phyloP scores from a whole-genome alignment of 768 basidiomycete genomes.

The Suillus decipiens region DNA sequence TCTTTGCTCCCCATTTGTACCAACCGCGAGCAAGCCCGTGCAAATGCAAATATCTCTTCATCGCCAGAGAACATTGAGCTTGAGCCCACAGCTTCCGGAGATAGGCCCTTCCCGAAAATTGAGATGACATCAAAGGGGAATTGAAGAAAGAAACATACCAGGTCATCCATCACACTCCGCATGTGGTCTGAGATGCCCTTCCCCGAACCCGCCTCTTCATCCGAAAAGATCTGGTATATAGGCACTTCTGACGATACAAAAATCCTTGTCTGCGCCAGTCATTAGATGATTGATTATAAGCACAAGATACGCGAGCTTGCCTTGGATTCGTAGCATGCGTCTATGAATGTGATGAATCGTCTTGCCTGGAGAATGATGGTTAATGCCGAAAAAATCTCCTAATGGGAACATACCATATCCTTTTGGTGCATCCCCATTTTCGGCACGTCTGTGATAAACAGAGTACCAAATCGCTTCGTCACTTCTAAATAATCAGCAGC shows the following conservation, averaged over 20 bases:
- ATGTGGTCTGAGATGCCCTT: constrained; percentile 75
- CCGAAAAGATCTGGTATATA: constrained; percentile 87
- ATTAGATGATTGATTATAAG: constrained; percentile 6
- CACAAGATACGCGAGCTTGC: constrained; percentile 34
- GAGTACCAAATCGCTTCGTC: constrained; percentile 81
- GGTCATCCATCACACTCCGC: constrained; percentile 93
- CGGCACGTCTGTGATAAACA: constrained; percentile 86
- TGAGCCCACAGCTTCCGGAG: constrained; percentile 71
- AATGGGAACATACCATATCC: constrained; percentile 63
- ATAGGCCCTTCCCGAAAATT: constrained; percentile 61
- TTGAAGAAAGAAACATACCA: constrained; percentile 52
- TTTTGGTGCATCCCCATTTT: constrained; percentile 87
- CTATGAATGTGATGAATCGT: constrained; percentile 96
- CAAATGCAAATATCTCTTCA: constrained; percentile 97
- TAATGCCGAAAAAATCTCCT: constrained; percentile 1
- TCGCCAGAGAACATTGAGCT: constrained; percentile 95
- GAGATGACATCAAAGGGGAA: background rate
- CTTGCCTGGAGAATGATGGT: constrained; percentile 63
- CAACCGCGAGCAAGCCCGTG: constrained; percentile 84
- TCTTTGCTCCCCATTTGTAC: constrained; percentile 91
- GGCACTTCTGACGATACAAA: constrained; percentile 93
- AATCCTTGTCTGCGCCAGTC: constrained; percentile 67
- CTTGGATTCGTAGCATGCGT: constrained; percentile 94
- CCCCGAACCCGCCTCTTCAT: constrained; percentile 46
- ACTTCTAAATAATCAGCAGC: constrained; percentile 97